Base-by-base conservation (phyloP, 176 grass and related monocot species). In the Tillandsia fasciculata region DNA sequence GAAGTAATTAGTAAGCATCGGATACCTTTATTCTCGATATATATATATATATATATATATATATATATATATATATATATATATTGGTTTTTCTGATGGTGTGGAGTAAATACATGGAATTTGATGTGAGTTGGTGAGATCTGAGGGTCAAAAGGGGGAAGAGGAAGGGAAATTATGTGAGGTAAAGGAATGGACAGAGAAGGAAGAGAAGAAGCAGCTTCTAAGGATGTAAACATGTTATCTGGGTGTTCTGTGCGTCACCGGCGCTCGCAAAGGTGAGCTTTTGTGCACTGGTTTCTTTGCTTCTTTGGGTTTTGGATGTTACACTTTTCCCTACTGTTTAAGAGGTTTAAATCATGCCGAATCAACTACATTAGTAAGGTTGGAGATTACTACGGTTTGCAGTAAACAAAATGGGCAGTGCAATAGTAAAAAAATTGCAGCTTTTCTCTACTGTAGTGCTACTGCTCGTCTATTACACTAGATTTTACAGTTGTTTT, bases 211-310 rank as follows among this genome's bases (percentile, higher is more conserved):
- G 69, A 83, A 50, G 77, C 49, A 22, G 47, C 51, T 22, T 4
- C 51, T 50, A 68, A 52, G 14, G 52, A 12, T 56, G 54, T 14
- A n/a, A 54, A 56, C 15, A 61, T 61, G 56, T 18, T 20, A 61
- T 61, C 56, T 5, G 56, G 56, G 18, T 15, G 13, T 64, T 67
- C 10, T 69, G 78, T 70, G 68, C 83, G 64, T 12, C 87, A 90
- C 71, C 67, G 80, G 67, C 87, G 87, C 64, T 83, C 87, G 24
- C 86, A 83, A 71, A 90, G 87, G 87, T 90, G 29, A 3, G 22
- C 27, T 48, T 24, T 24, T 28, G 22, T 12, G 12, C 2, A 49
- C 24, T 17, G 13, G 10, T 23, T 29, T 48, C n/a, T 59, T 17
- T n/a, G 24, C 14, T 5, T 49, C 26, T 59, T 3, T 48, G 6